Conservation (phyloP, 306 rosid species). For the Fragaria vesca region DNA sequence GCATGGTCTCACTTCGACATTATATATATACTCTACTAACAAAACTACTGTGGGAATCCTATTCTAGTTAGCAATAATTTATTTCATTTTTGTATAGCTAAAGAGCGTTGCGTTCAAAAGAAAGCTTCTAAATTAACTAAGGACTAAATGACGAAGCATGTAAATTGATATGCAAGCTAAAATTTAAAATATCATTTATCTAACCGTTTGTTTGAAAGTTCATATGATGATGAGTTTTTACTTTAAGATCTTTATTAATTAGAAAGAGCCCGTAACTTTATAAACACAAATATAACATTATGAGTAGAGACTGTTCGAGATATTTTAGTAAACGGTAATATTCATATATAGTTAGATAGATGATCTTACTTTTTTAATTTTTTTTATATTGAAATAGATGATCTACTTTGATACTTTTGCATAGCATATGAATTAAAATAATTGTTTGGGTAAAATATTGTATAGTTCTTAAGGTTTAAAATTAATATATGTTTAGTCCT, state of each 20-base stretch:
- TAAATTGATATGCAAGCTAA: neutral
- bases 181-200: too few relatives aligned
- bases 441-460: neutral
- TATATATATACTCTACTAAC: neutral
- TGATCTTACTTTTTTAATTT: neutral
- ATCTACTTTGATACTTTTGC: neutral
- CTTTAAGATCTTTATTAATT: too few relatives aligned
- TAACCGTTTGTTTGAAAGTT: too few relatives aligned
- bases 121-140: neutral
- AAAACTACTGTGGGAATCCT: neutral
- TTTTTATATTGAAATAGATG: neutral
- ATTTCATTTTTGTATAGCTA: neutral
- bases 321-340: too few relatives aligned
- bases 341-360: neutral
- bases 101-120: neutral
- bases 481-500: too few relatives aligned
- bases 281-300: too few relatives aligned
- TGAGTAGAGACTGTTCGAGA: too few relatives aligned
- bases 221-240: fast-evolving
- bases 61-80: neutral
- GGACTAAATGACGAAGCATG: neutral
- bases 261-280: too few relatives aligned
- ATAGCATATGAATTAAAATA: neutral
- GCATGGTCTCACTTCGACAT: neutral
- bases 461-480: too few relatives aligned